Conservation (phyloP, 1,139 yeast species). For the Kodamaea arcana region DNA sequence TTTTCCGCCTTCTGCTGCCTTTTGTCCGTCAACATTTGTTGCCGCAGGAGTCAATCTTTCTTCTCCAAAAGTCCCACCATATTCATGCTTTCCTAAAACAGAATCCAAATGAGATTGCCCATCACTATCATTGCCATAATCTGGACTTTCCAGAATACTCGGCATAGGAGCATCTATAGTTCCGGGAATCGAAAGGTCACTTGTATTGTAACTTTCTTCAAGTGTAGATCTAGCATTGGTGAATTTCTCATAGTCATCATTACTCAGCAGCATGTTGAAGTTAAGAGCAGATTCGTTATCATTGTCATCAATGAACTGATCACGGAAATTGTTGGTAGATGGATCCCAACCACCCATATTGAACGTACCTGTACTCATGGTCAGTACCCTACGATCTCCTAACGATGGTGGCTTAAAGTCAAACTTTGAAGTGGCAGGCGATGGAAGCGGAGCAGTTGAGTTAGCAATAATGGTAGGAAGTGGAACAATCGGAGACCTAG, state of each 20-base stretch:
- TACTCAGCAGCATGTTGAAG: slow-evolving; percentile 25
- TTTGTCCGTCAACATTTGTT: slow-evolving; percentile 2
- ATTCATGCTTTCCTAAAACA: slow-evolving; percentile 25
- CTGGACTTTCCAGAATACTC: slow-evolving; percentile 32
- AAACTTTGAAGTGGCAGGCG: background rate
- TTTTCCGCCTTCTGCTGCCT: too few species aligned
- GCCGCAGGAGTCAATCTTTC: slow-evolving; percentile 27
- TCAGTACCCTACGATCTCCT: slow-evolving; percentile 28
- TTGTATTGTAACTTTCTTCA: slow-evolving; percentile 20
- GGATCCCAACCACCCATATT: slow-evolving; percentile 54
- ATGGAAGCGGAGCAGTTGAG: background rate
- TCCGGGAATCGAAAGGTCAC: slow-evolving; percentile 37
- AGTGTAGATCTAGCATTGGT: slow-evolving; percentile 29
- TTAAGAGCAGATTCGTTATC: slow-evolving; percentile 40
- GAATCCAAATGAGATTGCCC: slow-evolving; percentile 21
- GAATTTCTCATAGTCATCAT: slow-evolving; percentile 29
- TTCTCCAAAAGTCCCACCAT: slow-evolving; percentile 29
- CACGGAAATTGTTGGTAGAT: slow-evolving; percentile 46
- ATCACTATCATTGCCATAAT: slow-evolving; percentile 20
- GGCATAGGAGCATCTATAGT: slow-evolving; percentile 42
- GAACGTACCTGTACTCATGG: slow-evolving; percentile 37
- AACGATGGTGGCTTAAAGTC: background rate
- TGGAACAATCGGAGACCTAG: background rate
- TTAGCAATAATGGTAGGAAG: too few species aligned
- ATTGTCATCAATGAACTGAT: slow-evolving; percentile 46